Percentiles rank a stretch among this genome's conserved stretches.
phyloP scores from a whole-genome alignment of 495 filamentous ascomycete genomes.

The Amniculicola lignicola region DNA sequence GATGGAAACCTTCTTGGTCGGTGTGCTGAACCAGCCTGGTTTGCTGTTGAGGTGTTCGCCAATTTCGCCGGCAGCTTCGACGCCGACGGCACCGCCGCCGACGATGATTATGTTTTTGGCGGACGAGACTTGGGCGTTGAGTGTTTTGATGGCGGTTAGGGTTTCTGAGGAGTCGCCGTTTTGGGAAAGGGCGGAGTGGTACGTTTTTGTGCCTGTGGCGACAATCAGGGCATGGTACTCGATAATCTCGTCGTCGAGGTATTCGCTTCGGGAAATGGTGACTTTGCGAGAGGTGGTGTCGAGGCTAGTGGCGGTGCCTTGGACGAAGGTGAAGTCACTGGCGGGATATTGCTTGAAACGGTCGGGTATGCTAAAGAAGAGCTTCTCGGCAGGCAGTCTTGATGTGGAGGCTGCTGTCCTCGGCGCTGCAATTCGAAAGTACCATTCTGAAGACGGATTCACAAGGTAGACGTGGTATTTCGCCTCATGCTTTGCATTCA shows the following conservation, averaged over 20 bases:
- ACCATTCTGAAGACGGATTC: constrained; percentile 52
- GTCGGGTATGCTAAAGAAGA: constrained; percentile 48
- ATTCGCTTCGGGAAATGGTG: constrained; percentile 11
- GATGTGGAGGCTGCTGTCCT: constrained; percentile 45
- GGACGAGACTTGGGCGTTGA: constrained; percentile 44
- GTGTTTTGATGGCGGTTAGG: constrained; percentile 27
- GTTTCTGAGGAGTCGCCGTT: constrained; percentile 48
- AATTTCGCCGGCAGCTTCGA: constrained; percentile 54
- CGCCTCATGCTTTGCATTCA: constrained; percentile 34
- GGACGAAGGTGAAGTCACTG: constrained; percentile 54
- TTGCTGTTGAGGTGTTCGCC: constrained; percentile 34
- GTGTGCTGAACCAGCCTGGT: constrained; percentile 30
- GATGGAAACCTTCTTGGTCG: constrained; percentile 40
- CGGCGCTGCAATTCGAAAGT: constrained; percentile 52
- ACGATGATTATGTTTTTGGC: constrained; percentile 58
- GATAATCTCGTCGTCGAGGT: constrained; percentile 3
- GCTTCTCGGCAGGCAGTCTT: constrained; percentile 44
- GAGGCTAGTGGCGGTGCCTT: constrained; percentile 50
- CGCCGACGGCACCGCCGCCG: constrained; percentile 65
- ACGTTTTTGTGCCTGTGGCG: constrained; percentile 19
- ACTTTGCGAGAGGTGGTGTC: constrained; percentile 38
- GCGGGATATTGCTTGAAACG: constrained; percentile 52
- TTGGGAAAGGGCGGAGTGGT: constrained; percentile 4
- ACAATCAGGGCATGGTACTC: constrained; percentile 26
- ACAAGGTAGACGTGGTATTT: constrained; percentile 53